Evolutionary conservation across 169 alveolate genomes (phyloP).

Genomic region (Plasmodium falciparum): DNA sequence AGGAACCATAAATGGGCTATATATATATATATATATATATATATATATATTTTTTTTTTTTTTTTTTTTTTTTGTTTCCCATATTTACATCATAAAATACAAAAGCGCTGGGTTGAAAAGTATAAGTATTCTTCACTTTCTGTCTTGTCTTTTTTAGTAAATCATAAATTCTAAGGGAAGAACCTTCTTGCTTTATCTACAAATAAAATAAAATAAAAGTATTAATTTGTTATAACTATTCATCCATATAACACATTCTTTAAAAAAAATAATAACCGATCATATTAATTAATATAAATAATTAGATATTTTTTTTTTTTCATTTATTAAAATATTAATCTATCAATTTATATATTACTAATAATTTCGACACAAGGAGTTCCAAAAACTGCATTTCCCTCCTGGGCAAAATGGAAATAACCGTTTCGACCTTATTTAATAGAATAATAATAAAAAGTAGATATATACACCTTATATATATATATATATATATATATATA

Average conservation of each 20-base stretch:
- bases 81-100: constrained; percentile 81
- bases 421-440: constrained; percentile 72
- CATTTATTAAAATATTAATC: no score
- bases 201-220: not conserved
- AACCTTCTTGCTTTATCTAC: constrained; percentile 86
- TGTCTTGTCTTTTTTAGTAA: constrained; percentile 79
- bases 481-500: not conserved
- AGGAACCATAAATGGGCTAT: not conserved
- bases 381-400: constrained; percentile 84
- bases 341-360: constrained; percentile 59
- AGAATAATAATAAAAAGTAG: not conserved
- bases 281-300: no score
- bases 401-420: constrained; percentile 79
- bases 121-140: constrained; percentile 77
- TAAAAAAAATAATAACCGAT: no score
- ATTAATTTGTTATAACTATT: no score
- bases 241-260: no score
- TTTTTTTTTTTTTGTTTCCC: constrained; percentile 3
- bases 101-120: constrained; percentile 84
- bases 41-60: not conserved
- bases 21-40: constrained; percentile 12
- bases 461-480: not conserved
- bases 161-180: constrained; percentile 80
- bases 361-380: constrained; percentile 81
- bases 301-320: no score